These are phyloP conservation scores for Uronychia setigera DNA, from an alignment of 73 alveolate species.

Conservation along the genomic window DNA sequence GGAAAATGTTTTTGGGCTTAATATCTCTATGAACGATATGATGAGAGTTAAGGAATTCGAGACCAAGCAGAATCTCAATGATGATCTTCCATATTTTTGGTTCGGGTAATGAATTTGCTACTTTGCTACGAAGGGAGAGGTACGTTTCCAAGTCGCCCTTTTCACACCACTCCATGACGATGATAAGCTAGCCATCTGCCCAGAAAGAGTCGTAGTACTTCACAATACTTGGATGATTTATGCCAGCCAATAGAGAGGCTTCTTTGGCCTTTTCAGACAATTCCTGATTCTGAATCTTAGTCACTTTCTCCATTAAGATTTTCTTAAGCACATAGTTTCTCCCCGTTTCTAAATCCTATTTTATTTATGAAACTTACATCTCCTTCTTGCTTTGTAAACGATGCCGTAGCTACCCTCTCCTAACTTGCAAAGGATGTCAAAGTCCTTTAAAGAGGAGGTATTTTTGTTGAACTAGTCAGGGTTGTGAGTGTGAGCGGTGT, in stretches of 20 bases:
- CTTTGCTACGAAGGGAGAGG: constrained; percentile 57
- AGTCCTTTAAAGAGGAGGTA: too few relatives aligned
- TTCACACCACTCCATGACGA: constrained; percentile 97
- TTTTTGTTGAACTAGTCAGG: too few relatives aligned
- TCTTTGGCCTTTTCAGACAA: constrained; percentile 71
- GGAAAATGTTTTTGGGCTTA: constrained; percentile 63
- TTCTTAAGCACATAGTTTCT: constrained; percentile 73
- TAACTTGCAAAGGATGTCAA: too few relatives aligned
- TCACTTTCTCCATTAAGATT: constrained; percentile 44
- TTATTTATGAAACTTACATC: neutral
- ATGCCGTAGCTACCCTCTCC: too few relatives aligned
- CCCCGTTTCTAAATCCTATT: constrained; percentile 54
- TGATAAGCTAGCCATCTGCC: constrained; percentile 73
- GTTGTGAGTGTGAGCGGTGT: too few relatives aligned
- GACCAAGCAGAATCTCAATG: constrained; percentile 30
- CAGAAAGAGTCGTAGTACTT: constrained; percentile 90
- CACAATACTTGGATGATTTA: constrained; percentile 76
- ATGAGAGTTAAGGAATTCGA: constrained; percentile 34
- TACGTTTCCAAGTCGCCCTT: constrained; percentile 88
- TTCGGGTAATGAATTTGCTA: constrained; percentile 71
- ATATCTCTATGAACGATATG: constrained; percentile 93
- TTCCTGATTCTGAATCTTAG: constrained; percentile 27
- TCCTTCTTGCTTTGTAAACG: neutral
- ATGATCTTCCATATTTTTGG: constrained; percentile 74
- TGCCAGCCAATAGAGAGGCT: constrained; percentile 51